phyloP scores from a whole-genome alignment of 345 rosid species.

The Crucihimalaya himalaica region DNA sequence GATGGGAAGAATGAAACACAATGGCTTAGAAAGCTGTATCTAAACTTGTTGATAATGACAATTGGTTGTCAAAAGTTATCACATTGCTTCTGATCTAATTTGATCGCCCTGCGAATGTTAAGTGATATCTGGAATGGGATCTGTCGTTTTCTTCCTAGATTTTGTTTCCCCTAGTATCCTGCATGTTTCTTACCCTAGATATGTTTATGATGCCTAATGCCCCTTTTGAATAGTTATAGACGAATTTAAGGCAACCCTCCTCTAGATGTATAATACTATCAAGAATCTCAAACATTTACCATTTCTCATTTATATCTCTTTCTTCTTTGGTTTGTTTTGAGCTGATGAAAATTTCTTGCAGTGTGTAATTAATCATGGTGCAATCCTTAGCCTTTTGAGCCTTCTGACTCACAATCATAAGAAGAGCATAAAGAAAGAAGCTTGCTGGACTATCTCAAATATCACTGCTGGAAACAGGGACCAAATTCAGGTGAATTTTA shows the following conservation, averaged over 20 bases:
- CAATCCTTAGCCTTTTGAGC: slow-evolving; percentile 75
- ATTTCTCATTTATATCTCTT: not conserved
- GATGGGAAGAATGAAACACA: slow-evolving; percentile 5
- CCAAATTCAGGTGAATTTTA: slow-evolving; percentile 75
- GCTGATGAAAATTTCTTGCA: slow-evolving; percentile 39
- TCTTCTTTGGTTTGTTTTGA: slow-evolving; percentile 2
- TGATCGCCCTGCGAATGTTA: not conserved
- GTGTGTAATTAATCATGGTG: slow-evolving; percentile 79
- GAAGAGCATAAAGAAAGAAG: slow-evolving; percentile 97
- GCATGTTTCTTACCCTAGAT: slow-evolving; percentile 1
- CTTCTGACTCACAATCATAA: slow-evolving; percentile 78
- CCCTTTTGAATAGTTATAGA: not conserved
- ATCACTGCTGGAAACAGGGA: slow-evolving; percentile 97
- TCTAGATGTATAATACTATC: not conserved
- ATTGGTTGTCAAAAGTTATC: not conserved
- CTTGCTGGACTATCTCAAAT: slow-evolving; percentile 99
- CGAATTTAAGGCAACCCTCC: not conserved
- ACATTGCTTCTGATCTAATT: not conserved
- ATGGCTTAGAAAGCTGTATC: slow-evolving; percentile 1
- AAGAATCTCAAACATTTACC: not conserved
- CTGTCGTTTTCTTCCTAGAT: not conserved
- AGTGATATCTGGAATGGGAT: not conserved
- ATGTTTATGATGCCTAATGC: not conserved
- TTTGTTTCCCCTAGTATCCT: not conserved
- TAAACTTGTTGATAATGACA: slow-evolving; percentile 4